phyloP scores from a whole-genome alignment of 192 early-diverging fungal genomes.

The Coemansia sp. region DNA sequence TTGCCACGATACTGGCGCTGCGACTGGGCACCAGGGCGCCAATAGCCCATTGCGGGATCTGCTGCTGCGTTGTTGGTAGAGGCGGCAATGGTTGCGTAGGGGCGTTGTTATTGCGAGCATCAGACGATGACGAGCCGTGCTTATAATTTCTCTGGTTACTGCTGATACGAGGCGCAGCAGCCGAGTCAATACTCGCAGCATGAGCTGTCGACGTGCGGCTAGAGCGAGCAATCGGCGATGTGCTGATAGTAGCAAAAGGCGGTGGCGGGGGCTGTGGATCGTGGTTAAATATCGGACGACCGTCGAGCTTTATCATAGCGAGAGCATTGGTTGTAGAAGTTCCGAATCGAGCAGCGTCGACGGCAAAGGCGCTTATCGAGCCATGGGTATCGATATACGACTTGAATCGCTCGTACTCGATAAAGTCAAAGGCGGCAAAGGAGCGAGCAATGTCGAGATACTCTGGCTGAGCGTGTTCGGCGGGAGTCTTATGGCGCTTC shows the following conservation, averaged over 20 bases:
- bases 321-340: slow-evolving; percentile 10
- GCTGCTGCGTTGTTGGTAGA: not conserved
- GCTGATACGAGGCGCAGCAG: not conserved
- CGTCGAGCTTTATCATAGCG: slow-evolving; percentile 30
- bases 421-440: slow-evolving; percentile 81
- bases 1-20: not conserved
- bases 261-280: slow-evolving; percentile 7
- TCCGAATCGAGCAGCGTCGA: slow-evolving; percentile 25
- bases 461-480: slow-evolving; percentile 50
- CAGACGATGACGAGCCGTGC: not conserved
- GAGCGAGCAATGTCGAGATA: slow-evolving; percentile 68
- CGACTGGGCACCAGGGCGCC: not conserved
- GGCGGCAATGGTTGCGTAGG: not conserved
- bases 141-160: not conserved
- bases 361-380: slow-evolving; percentile 32
- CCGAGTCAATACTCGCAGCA: not conserved
- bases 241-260: not conserved
- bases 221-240: slow-evolving; percentile 20
- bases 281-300: slow-evolving; percentile 32
- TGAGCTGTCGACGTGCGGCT: slow-evolving; percentile 18
- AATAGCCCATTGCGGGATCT: not conserved
- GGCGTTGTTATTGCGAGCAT: not conserved
- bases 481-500: slow-evolving; percentile 35
- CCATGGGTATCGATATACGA: slow-evolving; percentile 60
- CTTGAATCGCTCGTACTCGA: slow-evolving; percentile 74